phyloP scores from a whole-genome alignment of 257 asterid genomes.

The Nicotiana tomentosiformis region DNA sequence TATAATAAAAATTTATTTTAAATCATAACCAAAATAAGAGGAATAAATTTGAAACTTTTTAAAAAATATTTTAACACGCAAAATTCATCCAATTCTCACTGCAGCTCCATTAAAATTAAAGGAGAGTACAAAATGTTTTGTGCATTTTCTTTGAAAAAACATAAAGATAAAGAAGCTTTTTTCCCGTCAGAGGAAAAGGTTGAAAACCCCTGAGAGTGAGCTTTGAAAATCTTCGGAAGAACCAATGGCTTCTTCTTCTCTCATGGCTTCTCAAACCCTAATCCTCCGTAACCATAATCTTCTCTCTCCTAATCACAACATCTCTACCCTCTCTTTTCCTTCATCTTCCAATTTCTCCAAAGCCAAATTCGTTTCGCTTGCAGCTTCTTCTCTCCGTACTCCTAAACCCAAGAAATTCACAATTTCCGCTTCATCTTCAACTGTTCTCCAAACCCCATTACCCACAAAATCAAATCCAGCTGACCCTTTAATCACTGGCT shows the following conservation, averaged over 20 bases:
- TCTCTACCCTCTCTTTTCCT: slow-evolving; percentile 6
- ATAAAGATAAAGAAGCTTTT: too few species aligned
- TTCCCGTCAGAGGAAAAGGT: too few species aligned
- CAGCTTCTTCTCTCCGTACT: not conserved
- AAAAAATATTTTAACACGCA: too few species aligned
- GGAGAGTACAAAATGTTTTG: too few species aligned
- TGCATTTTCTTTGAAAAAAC: too few species aligned
- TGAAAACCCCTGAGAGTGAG: not conserved
- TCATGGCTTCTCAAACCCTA: slow-evolving; percentile 43
- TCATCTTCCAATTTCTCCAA: slow-evolving; percentile 1
- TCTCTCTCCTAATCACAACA: not conserved
- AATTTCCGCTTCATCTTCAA: slow-evolving; percentile 28
- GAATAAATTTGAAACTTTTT: too few species aligned
- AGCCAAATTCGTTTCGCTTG: slow-evolving; percentile 11
- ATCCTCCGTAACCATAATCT: slow-evolving; percentile 14
- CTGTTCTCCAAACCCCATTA: not conserved
- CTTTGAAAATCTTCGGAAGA: not conserved
- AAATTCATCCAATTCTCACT: too few species aligned
- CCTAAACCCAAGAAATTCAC: not conserved
- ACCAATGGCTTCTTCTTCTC: slow-evolving; percentile 28
- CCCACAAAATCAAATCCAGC: slow-evolving; percentile 1
- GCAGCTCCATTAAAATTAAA: too few species aligned
- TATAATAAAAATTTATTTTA: too few species aligned
- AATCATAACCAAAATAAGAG: too few species aligned
- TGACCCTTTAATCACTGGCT: slow-evolving; percentile 44